These are phyloP conservation scores for Phytophthora palmivora DNA, from an alignment of 352 stramenopile genomes.

Conservation along the genomic window DNA sequence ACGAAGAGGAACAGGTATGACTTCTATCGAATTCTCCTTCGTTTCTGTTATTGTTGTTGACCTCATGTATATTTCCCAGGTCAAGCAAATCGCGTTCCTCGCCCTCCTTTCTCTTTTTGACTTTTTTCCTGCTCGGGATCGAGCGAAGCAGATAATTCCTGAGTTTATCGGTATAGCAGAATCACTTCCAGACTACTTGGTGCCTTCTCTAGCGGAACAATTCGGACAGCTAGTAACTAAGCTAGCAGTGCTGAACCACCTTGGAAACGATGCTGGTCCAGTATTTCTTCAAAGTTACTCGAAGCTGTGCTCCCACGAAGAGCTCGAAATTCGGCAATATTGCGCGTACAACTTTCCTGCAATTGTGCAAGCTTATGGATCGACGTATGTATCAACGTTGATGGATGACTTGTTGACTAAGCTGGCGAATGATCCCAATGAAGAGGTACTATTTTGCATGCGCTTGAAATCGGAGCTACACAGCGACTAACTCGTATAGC, in stretches of 20 bases:
- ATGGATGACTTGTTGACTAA: constrained; percentile 80
- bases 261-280: constrained; percentile 56
- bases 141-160: constrained; percentile 70
- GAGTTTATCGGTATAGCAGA: constrained; percentile 68
- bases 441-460: constrained; percentile 41
- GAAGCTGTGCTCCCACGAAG: constrained; percentile 64
- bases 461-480: not conserved
- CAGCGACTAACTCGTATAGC: not conserved
- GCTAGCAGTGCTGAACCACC: constrained; percentile 60
- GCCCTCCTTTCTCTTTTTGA: constrained; percentile 77
- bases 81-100: constrained; percentile 81
- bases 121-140: constrained; percentile 66
- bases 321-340: constrained; percentile 63
- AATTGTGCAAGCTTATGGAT: constrained; percentile 74
- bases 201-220: constrained; percentile 54
- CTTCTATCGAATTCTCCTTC: not conserved
- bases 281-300: constrained; percentile 70
- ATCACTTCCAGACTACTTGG: constrained; percentile 65
- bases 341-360: constrained; percentile 87
- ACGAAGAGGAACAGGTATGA: constrained; percentile 78
- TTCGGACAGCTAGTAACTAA: constrained; percentile 75
- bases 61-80: constrained; percentile 35
- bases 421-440: constrained; percentile 55
- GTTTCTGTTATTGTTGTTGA: not conserved
- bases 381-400: constrained; percentile 57